Evolutionary conservation across 2,329 filamentous ascomycete genomes (phyloP).

Genomic region (Tetracladium maxilliforme): DNA sequence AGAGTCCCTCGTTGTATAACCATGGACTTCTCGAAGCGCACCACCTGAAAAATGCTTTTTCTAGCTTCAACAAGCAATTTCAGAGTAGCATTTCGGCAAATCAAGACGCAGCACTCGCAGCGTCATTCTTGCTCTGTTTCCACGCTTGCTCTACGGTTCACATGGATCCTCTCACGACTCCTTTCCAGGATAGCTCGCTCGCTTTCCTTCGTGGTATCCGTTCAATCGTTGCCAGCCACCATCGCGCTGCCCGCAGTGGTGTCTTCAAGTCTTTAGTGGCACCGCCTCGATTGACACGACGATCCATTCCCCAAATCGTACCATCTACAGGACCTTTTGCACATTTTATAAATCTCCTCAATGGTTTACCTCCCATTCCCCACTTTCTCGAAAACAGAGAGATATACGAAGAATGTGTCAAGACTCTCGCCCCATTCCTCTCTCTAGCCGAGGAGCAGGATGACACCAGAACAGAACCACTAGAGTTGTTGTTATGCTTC

Average conservation of each 20-base stretch:
- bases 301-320: no score
- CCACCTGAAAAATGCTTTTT: conserved; percentile 6
- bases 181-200: conserved; percentile 6
- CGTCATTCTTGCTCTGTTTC: conserved; percentile 7
- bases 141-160: no score
- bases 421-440: conserved; percentile 3
- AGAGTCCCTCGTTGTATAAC: no score
- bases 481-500: conserved; percentile 6
- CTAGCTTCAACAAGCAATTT: conserved; percentile 5
- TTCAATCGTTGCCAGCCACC: conserved; percentile 4
- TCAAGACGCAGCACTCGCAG: conserved; percentile 7
- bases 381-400: no score
- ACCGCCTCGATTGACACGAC: no score
- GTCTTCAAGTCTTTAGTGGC: conserved; percentile 3
- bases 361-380: no score
- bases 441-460: conserved; percentile 5
- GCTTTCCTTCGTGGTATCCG: conserved; percentile 6
- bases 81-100: conserved; percentile 3
- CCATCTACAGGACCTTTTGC: no score
- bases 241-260: conserved; percentile 1
- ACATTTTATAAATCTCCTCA: no score
- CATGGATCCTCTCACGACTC: conserved; percentile 1
- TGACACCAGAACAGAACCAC: no score
- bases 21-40: no score
- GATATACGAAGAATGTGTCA: no score